Percentiles rank a stretch among this genome's conserved stretches.
Conservation (phyloP, 805 yeast genomes). For the Candida awuae region DNA sequence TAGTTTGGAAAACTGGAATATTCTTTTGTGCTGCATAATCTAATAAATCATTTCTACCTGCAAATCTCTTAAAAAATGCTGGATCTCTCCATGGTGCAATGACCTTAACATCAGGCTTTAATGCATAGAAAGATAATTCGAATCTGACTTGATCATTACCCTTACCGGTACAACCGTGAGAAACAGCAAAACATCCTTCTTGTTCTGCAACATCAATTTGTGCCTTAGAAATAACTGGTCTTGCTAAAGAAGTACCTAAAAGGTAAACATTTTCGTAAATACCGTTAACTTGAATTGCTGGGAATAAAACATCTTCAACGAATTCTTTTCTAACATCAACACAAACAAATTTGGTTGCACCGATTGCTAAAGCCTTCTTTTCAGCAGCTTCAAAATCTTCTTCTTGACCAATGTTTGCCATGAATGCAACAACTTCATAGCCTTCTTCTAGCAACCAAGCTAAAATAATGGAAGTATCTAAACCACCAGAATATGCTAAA, state of each 20-base stretch:
- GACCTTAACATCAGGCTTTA: slow-evolving; percentile 92
- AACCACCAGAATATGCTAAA: slow-evolving; percentile 98
- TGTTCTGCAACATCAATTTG: slow-evolving; percentile 95
- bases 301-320: slow-evolving; percentile 86
- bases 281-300: slow-evolving; percentile 96
- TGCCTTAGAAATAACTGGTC: slow-evolving; percentile 98
- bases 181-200: slow-evolving; percentile 96
- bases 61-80: slow-evolving; percentile 85
- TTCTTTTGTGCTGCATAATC: slow-evolving; percentile 88
- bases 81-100: slow-evolving; percentile 99
- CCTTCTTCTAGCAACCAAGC: slow-evolving; percentile 99
- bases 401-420: slow-evolving; percentile 99
- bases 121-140: slow-evolving; percentile 93
- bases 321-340: slow-evolving; percentile 95
- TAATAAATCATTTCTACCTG: slow-evolving; percentile 94
- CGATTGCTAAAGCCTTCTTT: slow-evolving; percentile 91
- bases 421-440: slow-evolving; percentile 94
- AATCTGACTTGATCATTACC: slow-evolving; percentile 99
- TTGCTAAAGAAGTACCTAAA: slow-evolving; percentile 94
- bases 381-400: slow-evolving; percentile 98
- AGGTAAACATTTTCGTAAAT: slow-evolving; percentile 96
- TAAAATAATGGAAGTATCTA: slow-evolving; percentile 93
- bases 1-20: slow-evolving; percentile 94
- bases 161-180: slow-evolving; percentile 99
- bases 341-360: slow-evolving; percentile 91